phyloP scores from a whole-genome alignment of 768 basidiomycete species.

The Mycena vitilis region DNA sequence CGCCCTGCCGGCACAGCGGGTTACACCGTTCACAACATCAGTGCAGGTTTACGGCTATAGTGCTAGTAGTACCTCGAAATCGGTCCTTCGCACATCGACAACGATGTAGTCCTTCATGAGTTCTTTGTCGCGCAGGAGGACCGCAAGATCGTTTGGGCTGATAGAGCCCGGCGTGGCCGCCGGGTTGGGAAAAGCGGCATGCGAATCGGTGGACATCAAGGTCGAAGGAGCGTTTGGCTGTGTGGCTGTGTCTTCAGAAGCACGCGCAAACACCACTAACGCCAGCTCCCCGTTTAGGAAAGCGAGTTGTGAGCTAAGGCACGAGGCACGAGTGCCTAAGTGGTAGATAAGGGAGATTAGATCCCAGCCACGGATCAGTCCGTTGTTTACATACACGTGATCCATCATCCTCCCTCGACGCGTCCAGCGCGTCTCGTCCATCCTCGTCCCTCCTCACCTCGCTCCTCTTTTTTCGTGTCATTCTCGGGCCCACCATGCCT shows the following conservation, averaged over 20 bases:
- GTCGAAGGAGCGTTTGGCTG: no score
- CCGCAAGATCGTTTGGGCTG: conserved; percentile 20
- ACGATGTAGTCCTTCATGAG: conserved; percentile 33
- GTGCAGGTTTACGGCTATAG: not conserved
- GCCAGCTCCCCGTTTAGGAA: not conserved
- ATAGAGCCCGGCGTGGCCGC: conserved; percentile 17
- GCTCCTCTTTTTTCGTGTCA: no score
- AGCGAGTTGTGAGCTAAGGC: no score
- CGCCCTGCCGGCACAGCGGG: conserved; percentile 5
- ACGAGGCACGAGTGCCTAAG: no score
- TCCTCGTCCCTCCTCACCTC: no score
- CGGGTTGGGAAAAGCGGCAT: conserved; percentile 29
- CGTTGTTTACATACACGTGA: no score
- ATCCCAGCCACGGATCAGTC: no score
- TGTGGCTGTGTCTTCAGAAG: not conserved
- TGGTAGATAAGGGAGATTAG: no score
- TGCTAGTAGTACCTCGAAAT: conserved; percentile 38
- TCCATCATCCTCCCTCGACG: no score
- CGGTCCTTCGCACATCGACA: conserved; percentile 31
- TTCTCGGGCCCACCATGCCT: no score
- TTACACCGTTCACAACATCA: not conserved
- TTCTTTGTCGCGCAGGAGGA: conserved; percentile 17
- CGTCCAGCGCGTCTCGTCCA: no score
- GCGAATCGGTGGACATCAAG: conserved; percentile 23
- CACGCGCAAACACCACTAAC: conserved; percentile 13